These are phyloP conservation scores for Persicaria tinctoria DNA, from an alignment of 148 eudicot genomes.

Conservation along the genomic window DNA sequence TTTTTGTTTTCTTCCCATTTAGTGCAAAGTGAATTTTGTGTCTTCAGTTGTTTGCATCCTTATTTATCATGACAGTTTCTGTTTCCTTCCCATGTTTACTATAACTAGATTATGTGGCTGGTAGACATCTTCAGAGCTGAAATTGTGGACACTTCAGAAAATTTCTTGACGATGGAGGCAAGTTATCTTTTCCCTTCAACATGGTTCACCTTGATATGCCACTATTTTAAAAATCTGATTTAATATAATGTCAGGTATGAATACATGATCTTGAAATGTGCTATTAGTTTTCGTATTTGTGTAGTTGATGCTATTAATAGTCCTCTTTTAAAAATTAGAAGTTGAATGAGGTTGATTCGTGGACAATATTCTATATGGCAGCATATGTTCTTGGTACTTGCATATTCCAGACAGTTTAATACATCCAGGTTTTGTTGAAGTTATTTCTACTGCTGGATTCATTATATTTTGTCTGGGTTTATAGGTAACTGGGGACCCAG, in stretches of 20 bases:
- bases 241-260: not conserved
- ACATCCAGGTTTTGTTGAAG: not conserved
- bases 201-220: not conserved
- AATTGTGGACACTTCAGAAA: slow-evolving; percentile 66
- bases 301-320: not conserved
- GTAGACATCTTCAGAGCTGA: slow-evolving; percentile 77
- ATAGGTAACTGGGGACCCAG: slow-evolving; percentile 93
- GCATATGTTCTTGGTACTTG: not conserved
- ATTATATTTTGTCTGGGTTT: slow-evolving; percentile 5
- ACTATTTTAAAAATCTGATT: not conserved
- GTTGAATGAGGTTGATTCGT: not conserved
- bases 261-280: not conserved
- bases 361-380: not conserved
- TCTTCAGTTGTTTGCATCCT: not conserved
- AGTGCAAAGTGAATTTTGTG: not conserved
- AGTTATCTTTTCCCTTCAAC: not conserved
- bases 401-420: not conserved
- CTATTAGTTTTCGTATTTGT: not conserved
- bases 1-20: not conserved
- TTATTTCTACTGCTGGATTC: not conserved
- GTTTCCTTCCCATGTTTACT: not conserved
- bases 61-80: not conserved
- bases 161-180: slow-evolving; percentile 75
- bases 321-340: not conserved
- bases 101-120: slow-evolving; percentile 66